Evolutionary conservation across 2,329 filamentous ascomycete genomes (phyloP).

Genomic region (Fusarium verticillioides): DNA sequence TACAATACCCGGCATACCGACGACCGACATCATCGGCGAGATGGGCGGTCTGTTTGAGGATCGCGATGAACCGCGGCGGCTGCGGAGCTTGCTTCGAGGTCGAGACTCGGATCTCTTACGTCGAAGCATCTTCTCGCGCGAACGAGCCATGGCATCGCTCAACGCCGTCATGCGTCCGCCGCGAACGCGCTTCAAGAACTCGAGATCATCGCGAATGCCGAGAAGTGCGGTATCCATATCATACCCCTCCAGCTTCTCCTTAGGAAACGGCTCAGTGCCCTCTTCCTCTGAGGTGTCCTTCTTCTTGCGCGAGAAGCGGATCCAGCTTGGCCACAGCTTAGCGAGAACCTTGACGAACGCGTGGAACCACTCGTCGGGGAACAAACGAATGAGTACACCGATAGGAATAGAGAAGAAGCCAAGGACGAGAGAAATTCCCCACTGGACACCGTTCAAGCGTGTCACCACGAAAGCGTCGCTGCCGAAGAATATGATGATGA

Average conservation of each 20-base stretch:
- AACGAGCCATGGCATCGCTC: slow-evolving; percentile 35
- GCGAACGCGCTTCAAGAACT: slow-evolving; percentile 31
- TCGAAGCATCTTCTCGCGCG: slow-evolving; percentile 30
- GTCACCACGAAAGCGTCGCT: slow-evolving; percentile 77
- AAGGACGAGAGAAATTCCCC: slow-evolving; percentile 82
- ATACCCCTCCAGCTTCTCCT: slow-evolving; percentile 32
- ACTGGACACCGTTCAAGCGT: slow-evolving; percentile 73
- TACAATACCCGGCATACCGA: slow-evolving; percentile 37
- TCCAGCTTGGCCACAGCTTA: slow-evolving; percentile 34
- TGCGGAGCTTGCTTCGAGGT: slow-evolving; percentile 30
- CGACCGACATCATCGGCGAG: slow-evolving; percentile 38
- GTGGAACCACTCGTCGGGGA: slow-evolving; percentile 71
- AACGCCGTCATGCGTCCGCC: slow-evolving; percentile 32
- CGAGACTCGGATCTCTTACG: slow-evolving; percentile 37
- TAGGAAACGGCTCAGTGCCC: slow-evolving; percentile 1
- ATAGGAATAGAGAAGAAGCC: slow-evolving; percentile 80
- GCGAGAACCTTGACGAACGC: slow-evolving; percentile 13
- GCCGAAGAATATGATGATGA: slow-evolving; percentile 39
- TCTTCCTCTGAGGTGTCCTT: slow-evolving; percentile 16
- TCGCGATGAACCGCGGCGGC: slow-evolving; percentile 30
- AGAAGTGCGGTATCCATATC: slow-evolving; percentile 32
- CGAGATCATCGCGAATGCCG: slow-evolving; percentile 35
- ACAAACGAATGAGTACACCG: slow-evolving; percentile 76
- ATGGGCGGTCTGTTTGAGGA: slow-evolving; percentile 36
- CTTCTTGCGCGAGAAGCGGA: slow-evolving; percentile 31